Conservation (phyloP, 208 protist genomes). For the Acanthamoeba royreba region DNA sequence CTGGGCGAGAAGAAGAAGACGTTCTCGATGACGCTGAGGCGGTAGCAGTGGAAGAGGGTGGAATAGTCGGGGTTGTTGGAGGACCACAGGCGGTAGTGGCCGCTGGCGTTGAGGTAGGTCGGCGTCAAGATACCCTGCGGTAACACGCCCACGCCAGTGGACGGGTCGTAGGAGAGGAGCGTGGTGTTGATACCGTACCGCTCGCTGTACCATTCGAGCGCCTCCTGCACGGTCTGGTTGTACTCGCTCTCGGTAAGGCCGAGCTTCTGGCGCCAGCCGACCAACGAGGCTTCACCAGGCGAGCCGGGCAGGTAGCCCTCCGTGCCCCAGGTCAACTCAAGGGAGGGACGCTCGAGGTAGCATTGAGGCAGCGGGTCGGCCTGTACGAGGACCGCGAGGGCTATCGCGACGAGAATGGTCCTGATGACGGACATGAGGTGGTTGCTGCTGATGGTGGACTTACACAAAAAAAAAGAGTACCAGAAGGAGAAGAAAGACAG, state of each 20-base stretch:
- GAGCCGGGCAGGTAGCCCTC: background rate
- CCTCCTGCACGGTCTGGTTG: background rate
- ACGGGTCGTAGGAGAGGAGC: background rate
- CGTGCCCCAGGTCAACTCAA: background rate
- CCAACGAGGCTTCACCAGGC: background rate
- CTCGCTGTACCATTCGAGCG: background rate
- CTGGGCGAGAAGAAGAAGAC: no score
- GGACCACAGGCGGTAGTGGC: background rate
- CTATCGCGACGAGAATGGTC: background rate
- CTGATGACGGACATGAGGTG: background rate
- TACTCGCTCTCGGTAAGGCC: background rate
- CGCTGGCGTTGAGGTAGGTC: background rate
- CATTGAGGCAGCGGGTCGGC: background rate
- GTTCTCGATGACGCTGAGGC: background rate
- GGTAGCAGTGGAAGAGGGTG: background rate
- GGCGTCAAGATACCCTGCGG: background rate
- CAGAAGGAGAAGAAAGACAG: no score
- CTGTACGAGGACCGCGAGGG: background rate
- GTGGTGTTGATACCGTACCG: background rate
- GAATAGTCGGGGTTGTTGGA: background rate
- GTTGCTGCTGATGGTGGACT: background rate
- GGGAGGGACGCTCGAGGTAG: background rate
- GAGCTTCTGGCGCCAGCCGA: background rate
- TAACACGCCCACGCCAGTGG: background rate
- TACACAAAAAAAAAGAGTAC: no score